A percentile compares a stretch with the other conserved stretches of the same genome.
Conservation (phyloP, 2,329 filamentous ascomycete species). For the Metarhizium sp. region DNA sequence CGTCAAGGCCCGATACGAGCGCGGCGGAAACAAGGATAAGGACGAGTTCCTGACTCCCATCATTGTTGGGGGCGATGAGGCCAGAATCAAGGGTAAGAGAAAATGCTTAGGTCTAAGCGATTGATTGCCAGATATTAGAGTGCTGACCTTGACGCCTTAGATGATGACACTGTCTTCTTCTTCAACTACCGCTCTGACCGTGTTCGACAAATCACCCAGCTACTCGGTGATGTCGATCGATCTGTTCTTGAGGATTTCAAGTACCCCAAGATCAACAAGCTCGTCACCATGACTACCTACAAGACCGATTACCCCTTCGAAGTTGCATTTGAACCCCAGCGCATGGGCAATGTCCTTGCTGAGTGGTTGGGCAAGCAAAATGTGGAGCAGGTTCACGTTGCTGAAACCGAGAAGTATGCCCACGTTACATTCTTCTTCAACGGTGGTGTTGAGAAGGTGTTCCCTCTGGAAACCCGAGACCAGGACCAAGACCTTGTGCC, state of each 20-base stretch:
- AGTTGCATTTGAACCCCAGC: constrained; percentile 86
- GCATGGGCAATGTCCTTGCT: constrained; percentile 96
- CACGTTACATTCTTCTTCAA: constrained; percentile 99
- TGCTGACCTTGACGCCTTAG: constrained; percentile 30
- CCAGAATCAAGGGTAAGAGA: constrained; percentile 67
- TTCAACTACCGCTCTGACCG: constrained; percentile 99
- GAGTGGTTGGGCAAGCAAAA: constrained; percentile 90
- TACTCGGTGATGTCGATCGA: constrained; percentile 85
- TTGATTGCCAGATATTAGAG: neutral
- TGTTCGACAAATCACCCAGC: constrained; percentile 89
- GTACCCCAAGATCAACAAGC: constrained; percentile 74
- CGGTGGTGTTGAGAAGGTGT: constrained; percentile 94
- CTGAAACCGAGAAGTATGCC: constrained; percentile 98
- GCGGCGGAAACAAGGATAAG: constrained; percentile 58
- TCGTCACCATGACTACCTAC: constrained; percentile 98
- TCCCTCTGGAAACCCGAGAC: constrained; percentile 83
- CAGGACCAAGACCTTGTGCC: constrained; percentile 70
- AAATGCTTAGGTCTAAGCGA: neutral
- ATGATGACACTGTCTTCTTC: constrained; percentile 94
- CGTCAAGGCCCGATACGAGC: constrained; percentile 79
- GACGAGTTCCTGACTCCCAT: constrained; percentile 99
- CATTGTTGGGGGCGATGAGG: constrained; percentile 79
- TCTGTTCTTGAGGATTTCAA: constrained; percentile 85
- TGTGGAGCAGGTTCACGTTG: constrained; percentile 88
- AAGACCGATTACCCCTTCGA: constrained; percentile 91